phyloP scores from a whole-genome alignment of 2,329 filamentous ascomycete species.

The Thelonectria discophora region DNA sequence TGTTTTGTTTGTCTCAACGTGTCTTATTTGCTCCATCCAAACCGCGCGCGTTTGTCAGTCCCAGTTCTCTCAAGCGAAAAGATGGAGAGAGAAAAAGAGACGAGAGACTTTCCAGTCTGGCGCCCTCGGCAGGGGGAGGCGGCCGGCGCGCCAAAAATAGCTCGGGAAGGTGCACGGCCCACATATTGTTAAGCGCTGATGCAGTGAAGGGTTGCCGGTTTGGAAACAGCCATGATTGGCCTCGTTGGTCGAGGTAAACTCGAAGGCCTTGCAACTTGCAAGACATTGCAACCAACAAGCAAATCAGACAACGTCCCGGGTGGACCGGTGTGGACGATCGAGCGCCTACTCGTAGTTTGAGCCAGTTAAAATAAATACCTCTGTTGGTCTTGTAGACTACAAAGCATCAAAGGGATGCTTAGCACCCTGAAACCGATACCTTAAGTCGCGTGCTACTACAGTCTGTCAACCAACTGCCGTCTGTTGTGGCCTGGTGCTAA shows the following conservation, averaged over 20 bases:
- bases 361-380: too few species aligned
- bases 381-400: too few species aligned
- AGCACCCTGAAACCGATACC: too few species aligned
- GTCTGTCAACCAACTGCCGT: neutral
- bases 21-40: neutral
- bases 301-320: neutral
- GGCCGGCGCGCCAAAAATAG: slow-evolving; percentile 30
- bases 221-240: slow-evolving; percentile 14
- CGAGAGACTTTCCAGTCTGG: neutral
- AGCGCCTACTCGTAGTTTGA: too few species aligned
- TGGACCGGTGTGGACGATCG: too few species aligned
- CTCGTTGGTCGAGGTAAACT: slow-evolving; percentile 1
- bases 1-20: neutral
- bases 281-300: too few species aligned
- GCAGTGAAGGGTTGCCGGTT: neutral
- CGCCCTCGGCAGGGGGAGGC: slow-evolving; percentile 1
- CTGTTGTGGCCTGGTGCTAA: neutral
- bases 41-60: too few species aligned
- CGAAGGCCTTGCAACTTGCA: too few species aligned
- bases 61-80: neutral
- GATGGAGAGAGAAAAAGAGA: neutral
- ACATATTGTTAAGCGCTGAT: slow-evolving; percentile 27
- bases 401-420: neutral
- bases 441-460: too few species aligned
- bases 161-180: slow-evolving; percentile 1